Evolutionary conservation across 805 yeast genomes (phyloP), one percentile per base, ranked within the genome.

Genomic region (Komagataella ulmi): DNA sequence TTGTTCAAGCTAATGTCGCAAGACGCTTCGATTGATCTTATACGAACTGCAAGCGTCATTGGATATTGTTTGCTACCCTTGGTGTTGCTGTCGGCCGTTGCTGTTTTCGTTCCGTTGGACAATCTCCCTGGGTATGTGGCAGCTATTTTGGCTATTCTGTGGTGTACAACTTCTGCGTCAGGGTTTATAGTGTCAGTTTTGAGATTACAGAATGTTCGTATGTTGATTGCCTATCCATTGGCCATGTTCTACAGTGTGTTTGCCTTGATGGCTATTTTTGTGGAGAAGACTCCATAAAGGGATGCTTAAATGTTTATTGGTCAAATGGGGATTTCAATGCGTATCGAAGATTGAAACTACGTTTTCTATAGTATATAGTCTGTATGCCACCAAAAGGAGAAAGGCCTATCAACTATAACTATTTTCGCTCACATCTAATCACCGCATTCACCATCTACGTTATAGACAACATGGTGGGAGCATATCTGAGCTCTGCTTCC

Each of bases 161-260:
- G 98, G 98, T 86, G 97, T 65, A 88, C 98, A 0, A 83, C 81
- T 68, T 81, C 97, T 1, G 88, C 97, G 0, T 86, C 96, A 10
- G 97, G 96, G 1, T 85, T 93, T 62, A 88, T 93, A 57, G 93
- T 88, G 54, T 79, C 91, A 8, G 89, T 88, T 24, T 73, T 93
- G 61, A 87, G 81, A 61, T 73, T 93, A 54, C 81, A 83, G 50
- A 87, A 89, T 58, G 96, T 91, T 56, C 80, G 99, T 61, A 83
- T 85, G 4, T 76, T 93, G 55, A 85, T 93, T 54, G 99, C 97
- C 1, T 93, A 93, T 62, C 99, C 99, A 1, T 73, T 93, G 60
- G 82, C 85, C 12, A 79, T 93, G 70, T 91, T 91, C 64, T 93
- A 93, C 73, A 81, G 90, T 53, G 90, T 91, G 2, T 93, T 93